Evolutionary conservation across 2,329 filamentous ascomycete species (phyloP).

Genomic region (Fusarium pininemorale): DNA sequence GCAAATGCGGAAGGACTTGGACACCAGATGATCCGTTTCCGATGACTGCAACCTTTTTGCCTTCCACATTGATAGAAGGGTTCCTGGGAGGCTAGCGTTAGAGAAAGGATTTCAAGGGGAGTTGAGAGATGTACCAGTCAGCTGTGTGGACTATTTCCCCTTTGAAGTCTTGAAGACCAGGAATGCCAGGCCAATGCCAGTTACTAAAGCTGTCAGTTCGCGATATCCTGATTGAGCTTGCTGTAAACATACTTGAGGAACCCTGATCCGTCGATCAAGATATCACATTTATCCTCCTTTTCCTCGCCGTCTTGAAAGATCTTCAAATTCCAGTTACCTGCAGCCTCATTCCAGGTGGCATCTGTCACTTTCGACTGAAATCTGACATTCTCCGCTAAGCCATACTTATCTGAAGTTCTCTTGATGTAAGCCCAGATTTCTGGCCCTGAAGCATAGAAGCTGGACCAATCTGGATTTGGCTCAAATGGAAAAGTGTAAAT

Average conservation of each 20-base stretch:
- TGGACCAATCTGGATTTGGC: neutral
- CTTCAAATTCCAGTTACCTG: neutral
- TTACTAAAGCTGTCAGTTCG: neutral
- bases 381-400: neutral
- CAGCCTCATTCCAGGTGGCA: neutral
- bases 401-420: neutral
- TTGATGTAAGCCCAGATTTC: neutral
- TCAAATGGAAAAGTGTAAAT: neutral
- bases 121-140: neutral
- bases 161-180: slow-evolving; percentile 58
- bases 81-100: neutral
- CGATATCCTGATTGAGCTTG: rapidly evolving
- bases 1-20: neutral
- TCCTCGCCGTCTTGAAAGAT: neutral
- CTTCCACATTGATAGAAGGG: slow-evolving; percentile 48
- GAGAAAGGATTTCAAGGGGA: neutral
- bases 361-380: neutral
- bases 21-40: slow-evolving; percentile 62
- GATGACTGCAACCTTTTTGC: slow-evolving; percentile 59
- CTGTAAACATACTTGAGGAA: neutral
- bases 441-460: neutral
- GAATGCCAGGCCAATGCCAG: slow-evolving; percentile 56
- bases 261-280: neutral
- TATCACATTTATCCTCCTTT: neutral
- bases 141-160: slow-evolving; percentile 61